Percentiles rank a stretch among this genome's conserved stretches.
These are phyloP conservation scores for Hanseniaspora taiwanica DNA, from an alignment of 805 yeast genomes.

Conservation along the genomic window DNA sequence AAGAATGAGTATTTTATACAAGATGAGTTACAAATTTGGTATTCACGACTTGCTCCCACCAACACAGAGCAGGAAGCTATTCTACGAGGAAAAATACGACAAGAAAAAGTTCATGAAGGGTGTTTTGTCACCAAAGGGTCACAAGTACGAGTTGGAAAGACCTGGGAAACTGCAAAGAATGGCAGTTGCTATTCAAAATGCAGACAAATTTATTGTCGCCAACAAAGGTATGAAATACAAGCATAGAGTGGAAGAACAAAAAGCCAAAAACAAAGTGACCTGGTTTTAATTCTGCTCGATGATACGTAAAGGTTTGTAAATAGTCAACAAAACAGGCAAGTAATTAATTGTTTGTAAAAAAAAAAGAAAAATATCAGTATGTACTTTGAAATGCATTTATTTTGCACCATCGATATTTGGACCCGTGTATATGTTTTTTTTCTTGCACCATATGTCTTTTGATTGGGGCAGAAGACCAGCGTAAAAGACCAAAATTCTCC, in stretches of 20 bases:
- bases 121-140: constrained; percentile 64
- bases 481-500: not conserved
- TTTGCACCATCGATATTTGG: no score
- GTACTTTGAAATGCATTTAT: no score
- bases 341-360: no score
- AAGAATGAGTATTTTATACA: constrained; percentile 71
- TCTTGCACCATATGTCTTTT: no score
- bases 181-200: constrained; percentile 49
- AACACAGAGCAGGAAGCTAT: constrained; percentile 33
- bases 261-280: constrained; percentile 19
- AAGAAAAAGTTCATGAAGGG: constrained; percentile 64
- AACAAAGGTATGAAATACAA: constrained; percentile 44
- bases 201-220: constrained; percentile 52
- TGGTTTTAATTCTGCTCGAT: constrained; percentile 28
- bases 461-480: no score
- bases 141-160: constrained; percentile 60
- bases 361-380: no score
- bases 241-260: constrained; percentile 32
- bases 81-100: constrained; percentile 67
- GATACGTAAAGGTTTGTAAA: not conserved
- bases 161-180: constrained; percentile 47
- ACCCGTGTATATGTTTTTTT: no score
- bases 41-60: constrained; percentile 64
- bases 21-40: constrained; percentile 73
- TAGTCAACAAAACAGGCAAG: not conserved